Evolutionary conservation across 441 rosid species (phyloP), one percentile per base, ranked within the genome.

Genomic region (Heliophila coronopifolia): DNA sequence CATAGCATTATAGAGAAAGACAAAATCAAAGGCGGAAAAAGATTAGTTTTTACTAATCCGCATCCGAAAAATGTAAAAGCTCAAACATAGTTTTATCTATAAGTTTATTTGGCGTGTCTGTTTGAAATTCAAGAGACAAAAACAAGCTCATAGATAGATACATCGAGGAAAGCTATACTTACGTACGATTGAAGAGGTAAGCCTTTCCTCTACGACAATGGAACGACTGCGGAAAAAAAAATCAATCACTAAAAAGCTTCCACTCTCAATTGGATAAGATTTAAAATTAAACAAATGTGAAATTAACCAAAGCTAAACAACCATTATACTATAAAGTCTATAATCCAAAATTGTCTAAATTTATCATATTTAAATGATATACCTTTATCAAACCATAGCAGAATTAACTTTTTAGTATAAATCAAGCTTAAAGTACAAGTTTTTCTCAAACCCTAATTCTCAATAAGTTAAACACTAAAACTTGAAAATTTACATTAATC

Each of bases 131-230:
- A 46, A 34, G 44, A 25, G 49, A 48, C 45, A 54, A 44, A 40
- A 49, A n/a, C 28, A 49, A 58, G 41, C 8, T 4, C 24, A 22
- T 11, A 18, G 3, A 13, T 6, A 14, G n/a, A n/a, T n/a, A n/a
- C 11, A 15, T 56, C 18, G 1, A 27, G 7, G 2, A 5, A 55
- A 51, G 68, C 16, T 53, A 11, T 4, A 71, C 91, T 73, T 70
- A 88, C 92, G 60, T 84, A n/a, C 77, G 79, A 52, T 70, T 88
- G 67, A 88, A 84, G 54, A 82, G 97, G 66, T 84, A 88, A n/a
- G 97, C 94, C 70, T 84, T 84, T 60, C 97, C 94, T 38, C 77
- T 59, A 36, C 87, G 87, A 59, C 75, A 67, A 59, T 75, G 87
- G 61, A 88, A 85, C 34, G 78, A 59, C 97, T 84, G 77, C 24